Evolutionary conservation across 306 rosid genomes (phyloP).

Genomic region (Vigna hirtella): DNA sequence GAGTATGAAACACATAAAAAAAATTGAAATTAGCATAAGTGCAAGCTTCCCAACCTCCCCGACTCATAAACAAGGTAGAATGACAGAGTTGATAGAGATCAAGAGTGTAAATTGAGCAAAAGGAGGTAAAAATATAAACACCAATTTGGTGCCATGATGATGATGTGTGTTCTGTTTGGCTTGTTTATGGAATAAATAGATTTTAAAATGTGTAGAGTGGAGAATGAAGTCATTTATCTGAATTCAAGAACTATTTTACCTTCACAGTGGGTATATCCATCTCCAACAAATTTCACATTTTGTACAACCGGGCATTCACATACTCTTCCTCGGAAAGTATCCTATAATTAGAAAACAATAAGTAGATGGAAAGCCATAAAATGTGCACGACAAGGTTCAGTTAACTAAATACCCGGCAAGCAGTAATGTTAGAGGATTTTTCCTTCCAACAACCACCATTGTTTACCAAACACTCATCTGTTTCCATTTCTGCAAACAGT

Average conservation of each 20-base stretch:
- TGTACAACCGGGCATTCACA: slow-evolving; percentile 93
- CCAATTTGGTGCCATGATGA: slow-evolving; percentile 31
- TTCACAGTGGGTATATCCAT: slow-evolving; percentile 91
- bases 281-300: slow-evolving; percentile 81
- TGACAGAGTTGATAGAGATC: background rate
- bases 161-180: background rate
- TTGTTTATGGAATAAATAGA: background rate
- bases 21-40: slow-evolving; percentile 9
- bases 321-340: slow-evolving; percentile 94
- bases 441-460: slow-evolving; percentile 98
- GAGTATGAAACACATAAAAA: background rate
- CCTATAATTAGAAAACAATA: slow-evolving; percentile 54
- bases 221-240: slow-evolving; percentile 24
- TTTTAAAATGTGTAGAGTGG: slow-evolving; percentile 16
- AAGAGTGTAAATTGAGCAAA: background rate
- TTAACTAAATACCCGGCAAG: slow-evolving; percentile 83
- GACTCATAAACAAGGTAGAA: slow-evolving; percentile 18
- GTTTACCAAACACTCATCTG: slow-evolving; percentile 91
- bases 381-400: slow-evolving; percentile 20
- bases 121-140: slow-evolving; percentile 11
- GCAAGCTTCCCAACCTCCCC: background rate
- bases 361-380: slow-evolving; percentile 4
- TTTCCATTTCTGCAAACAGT: slow-evolving; percentile 70
- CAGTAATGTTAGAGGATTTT: slow-evolving; percentile 70
- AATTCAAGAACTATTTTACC: slow-evolving; percentile 57